A percentile compares a stretch with the other conserved stretches of the same genome.
phyloP scores from a whole-genome alignment of 2,329 filamentous ascomycete species.

The Trichoderma pleuroti region DNA sequence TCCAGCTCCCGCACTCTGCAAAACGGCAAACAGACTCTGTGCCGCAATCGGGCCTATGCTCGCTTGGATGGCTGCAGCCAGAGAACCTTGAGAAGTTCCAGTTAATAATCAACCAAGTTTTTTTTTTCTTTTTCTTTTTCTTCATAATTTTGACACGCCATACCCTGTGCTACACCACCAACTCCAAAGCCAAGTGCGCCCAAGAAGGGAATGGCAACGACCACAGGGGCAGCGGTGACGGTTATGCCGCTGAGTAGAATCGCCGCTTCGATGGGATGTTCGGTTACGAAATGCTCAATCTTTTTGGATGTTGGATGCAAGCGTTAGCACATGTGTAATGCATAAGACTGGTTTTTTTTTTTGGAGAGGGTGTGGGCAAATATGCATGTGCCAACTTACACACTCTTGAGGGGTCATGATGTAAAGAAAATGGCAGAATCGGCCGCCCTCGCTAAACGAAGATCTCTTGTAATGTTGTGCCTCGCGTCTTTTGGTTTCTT shows the following conservation, averaged over 20 bases:
- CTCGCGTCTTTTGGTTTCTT: neutral
- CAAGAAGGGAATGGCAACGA: neutral
- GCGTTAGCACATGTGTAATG: neutral
- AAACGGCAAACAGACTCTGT: slow-evolving; percentile 26
- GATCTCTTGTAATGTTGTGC: neutral
- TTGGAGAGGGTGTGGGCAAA: neutral
- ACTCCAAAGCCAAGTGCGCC: neutral
- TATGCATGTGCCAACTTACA: neutral
- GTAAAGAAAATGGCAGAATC: neutral
- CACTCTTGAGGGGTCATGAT: slow-evolving; percentile 1
- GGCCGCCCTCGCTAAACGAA: neutral
- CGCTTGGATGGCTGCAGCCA: neutral
- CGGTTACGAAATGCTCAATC: neutral
- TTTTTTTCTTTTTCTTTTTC: too few relatives aligned
- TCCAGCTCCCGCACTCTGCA: slow-evolving; percentile 31
- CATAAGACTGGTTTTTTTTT: neutral
- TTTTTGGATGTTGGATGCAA: neutral
- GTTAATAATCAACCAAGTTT: neutral
- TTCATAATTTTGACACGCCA: neutral
- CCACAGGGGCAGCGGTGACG: neutral
- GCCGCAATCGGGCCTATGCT: slow-evolving; percentile 27
- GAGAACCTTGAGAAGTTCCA: neutral
- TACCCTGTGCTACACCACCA: neutral
- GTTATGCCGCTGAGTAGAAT: neutral
- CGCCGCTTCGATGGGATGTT: neutral